These are phyloP conservation scores for Aspergillus asperescens DNA, from an alignment of 495 filamentous ascomycete genomes.

Conservation along the genomic window DNA sequence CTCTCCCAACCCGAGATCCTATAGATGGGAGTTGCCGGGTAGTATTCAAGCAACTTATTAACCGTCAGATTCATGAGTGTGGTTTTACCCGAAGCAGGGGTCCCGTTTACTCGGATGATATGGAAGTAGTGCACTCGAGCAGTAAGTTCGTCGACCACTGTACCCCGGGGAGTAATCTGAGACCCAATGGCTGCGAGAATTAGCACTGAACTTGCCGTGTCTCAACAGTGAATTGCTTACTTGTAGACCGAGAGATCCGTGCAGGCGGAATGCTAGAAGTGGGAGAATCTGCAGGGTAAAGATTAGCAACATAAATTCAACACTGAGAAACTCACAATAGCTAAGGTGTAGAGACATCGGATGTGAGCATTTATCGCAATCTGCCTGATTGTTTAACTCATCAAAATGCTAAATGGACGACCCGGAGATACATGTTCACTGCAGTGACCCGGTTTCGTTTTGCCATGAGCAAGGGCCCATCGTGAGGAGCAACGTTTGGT, in stretches of 20 bases:
- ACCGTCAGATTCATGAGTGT: constrained; percentile 10
- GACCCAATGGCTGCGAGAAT: constrained; percentile 4
- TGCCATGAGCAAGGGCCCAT: constrained; percentile 10
- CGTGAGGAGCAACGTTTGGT: constrained; percentile 5
- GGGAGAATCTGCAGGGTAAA: not conserved
- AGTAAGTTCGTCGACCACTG: not conserved
- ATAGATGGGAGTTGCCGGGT: constrained; percentile 8
- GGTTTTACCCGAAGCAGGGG: constrained; percentile 17
- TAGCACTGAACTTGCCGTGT: not conserved
- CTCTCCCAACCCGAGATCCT: constrained; percentile 7
- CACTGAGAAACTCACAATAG: constrained; percentile 3
- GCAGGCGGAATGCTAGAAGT: not conserved
- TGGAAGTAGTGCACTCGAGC: constrained; percentile 7
- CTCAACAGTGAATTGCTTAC: constrained; percentile 7
- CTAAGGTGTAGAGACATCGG: constrained; percentile 5
- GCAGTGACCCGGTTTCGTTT: not conserved
- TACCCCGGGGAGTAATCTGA: not conserved
- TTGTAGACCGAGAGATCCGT: not conserved
- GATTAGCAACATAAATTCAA: constrained; percentile 6
- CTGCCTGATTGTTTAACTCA: not conserved
- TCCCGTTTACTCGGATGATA: constrained; percentile 15
- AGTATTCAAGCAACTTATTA: constrained; percentile 10
- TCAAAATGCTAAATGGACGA: constrained; percentile 5
- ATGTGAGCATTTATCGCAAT: constrained; percentile 9
- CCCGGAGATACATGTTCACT: not conserved